Percentiles rank a stretch among this genome's conserved stretches.
These are phyloP conservation scores for Lomentospora prolificans DNA, from an alignment of 2,329 filamentous ascomycete genomes.

Conservation along the genomic window DNA sequence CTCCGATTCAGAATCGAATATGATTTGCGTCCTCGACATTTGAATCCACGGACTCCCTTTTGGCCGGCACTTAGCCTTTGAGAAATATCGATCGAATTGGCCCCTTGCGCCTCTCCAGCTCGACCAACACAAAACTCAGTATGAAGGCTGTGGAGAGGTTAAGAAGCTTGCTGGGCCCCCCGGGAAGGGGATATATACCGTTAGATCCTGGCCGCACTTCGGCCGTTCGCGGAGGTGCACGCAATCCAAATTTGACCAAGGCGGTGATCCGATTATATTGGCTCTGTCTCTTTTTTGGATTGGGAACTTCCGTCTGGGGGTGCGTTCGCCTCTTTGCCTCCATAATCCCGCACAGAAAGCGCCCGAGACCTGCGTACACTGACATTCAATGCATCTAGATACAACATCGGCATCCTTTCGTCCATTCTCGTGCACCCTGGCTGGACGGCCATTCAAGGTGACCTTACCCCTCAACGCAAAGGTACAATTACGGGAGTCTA, in stretches of 20 bases:
- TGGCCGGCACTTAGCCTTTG: no score
- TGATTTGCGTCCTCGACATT: no score
- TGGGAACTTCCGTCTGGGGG: slow-evolving; percentile 44
- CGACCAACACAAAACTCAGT: neutral
- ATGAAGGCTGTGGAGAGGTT: slow-evolving; percentile 1
- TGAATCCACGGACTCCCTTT: no score
- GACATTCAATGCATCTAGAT: slow-evolving; percentile 19
- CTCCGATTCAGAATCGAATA: no score
- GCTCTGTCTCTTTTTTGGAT: slow-evolving; percentile 36
- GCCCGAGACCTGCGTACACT: neutral
- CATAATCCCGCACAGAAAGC: neutral
- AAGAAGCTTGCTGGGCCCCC: neutral
- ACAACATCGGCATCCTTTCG: slow-evolving; percentile 48
- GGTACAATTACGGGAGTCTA: slow-evolving; percentile 47
- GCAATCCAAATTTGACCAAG: slow-evolving; percentile 20
- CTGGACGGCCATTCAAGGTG: slow-evolving; percentile 35
- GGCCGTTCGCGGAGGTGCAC: neutral
- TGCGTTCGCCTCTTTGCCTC: slow-evolving; percentile 18
- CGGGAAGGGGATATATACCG: slow-evolving; percentile 3
- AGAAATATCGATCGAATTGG: no score
- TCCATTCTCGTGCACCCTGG: slow-evolving; percentile 47
- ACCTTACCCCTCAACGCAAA: slow-evolving; percentile 33
- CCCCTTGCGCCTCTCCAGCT: neutral
- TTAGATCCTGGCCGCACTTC: neutral
- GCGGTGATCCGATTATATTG: slow-evolving; percentile 21